Percentiles rank a stretch among this genome's conserved stretches.
These are phyloP conservation scores for Suhomyces ambrosiae DNA, from an alignment of 1,139 yeast genomes.

Conservation along the genomic window DNA sequence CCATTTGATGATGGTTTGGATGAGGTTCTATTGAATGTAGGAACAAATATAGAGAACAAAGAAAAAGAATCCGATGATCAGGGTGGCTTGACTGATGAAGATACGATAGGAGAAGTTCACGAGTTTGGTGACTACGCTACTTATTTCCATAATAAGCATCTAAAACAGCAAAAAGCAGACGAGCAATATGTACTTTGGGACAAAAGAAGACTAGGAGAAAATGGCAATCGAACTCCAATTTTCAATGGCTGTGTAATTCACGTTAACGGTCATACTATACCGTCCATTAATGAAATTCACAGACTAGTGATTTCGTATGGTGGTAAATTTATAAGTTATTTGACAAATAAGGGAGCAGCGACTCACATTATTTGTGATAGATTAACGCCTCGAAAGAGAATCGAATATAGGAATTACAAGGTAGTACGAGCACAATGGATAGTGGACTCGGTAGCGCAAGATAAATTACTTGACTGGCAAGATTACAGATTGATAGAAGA, in stretches of 20 bases:
- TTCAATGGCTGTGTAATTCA: conserved; percentile 67
- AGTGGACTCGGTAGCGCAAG: conserved; percentile 55
- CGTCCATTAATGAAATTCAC: conserved; percentile 73
- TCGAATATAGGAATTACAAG: conserved; percentile 64
- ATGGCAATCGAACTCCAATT: conserved; percentile 33
- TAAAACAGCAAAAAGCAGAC: conserved; percentile 72
- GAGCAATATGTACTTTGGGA: conserved; percentile 54
- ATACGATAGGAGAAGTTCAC: conserved; percentile 36
- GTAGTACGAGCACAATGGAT: conserved; percentile 89
- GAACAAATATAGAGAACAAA: conserved; percentile 1
- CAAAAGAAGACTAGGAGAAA: conserved; percentile 34
- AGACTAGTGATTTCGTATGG: conserved; percentile 74
- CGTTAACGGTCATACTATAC: conserved; percentile 85
- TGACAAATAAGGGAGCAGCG: conserved; percentile 69
- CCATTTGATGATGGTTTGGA: conserved; percentile 48
- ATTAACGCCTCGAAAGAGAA: conserved; percentile 72
- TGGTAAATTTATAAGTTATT: conserved; percentile 70
- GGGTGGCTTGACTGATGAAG: conserved; percentile 19
- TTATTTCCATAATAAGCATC: conserved; percentile 67
- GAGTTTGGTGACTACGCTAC: conserved; percentile 70
- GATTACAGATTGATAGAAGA: conserved; percentile 58
- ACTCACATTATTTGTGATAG: conserved; percentile 85
- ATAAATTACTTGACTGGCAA: conserved; percentile 64
- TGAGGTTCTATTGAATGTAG: conserved; percentile 19
- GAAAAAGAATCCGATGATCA: conserved; percentile 7